Evolutionary conservation across 139 green algal genomes (phyloP), one percentile per base, ranked within the genome.

Genomic region (Chlorella sorokiniana): DNA sequence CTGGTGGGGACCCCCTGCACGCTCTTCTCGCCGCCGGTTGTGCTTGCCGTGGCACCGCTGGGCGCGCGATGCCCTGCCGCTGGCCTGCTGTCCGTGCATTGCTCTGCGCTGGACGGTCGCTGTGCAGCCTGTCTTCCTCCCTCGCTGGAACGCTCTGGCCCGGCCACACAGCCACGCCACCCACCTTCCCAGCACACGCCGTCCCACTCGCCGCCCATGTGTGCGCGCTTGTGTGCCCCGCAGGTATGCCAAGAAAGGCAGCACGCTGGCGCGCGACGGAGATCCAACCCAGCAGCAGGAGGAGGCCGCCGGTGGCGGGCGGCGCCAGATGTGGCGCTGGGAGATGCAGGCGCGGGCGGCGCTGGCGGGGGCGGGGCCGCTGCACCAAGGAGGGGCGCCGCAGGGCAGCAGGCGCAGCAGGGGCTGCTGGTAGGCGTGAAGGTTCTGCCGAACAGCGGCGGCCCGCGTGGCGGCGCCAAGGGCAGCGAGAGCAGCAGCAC

Each of bases 191-290:
- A 56, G 16, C 16, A n/a, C 48, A 11, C 16, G 48, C 48, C 16
- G 48, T 56, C 14, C 48, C 11, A 11, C 48, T 56, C 14, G 48
- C 48, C 16, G 48, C 48, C 16, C 48, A 56, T 37, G 29, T 68
- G 35, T 73, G 69, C 27, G 41, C 6, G 8, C 3, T 20, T 8
- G 35, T 63, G 44, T 59, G 48, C 14, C 44, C 10, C 23, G 48
- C 37, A 65, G 86, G 88, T 92, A 91, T 56, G 81, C 83, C 10
- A 69, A 83, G 73, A 42, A 41, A 9, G 81, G 63, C 35, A 31
- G 83, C 65, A 54, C 67, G 16, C 35, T 64, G n/a, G 44, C 83
- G 59, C 27, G 29, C 0, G 52, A 2, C 37, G 51, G 11, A 1
- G 40, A 33, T 1, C 31, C 37, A 4, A 18, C 48, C 63, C 37